These are phyloP conservation scores for Plantago ovata DNA, from an alignment of 257 asterid genomes.

Conservation along the genomic window DNA sequence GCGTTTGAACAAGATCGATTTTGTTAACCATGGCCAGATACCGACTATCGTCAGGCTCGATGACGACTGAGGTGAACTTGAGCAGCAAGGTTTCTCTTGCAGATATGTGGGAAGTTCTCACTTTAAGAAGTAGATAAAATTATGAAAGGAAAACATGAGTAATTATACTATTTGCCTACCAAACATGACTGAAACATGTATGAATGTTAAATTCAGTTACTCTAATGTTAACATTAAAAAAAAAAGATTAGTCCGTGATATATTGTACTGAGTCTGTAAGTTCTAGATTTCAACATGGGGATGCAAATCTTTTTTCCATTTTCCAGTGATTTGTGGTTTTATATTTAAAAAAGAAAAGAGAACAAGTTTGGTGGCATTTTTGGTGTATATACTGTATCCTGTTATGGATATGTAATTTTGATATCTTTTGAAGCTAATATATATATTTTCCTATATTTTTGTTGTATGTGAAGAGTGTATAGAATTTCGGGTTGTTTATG, in stretches of 20 bases:
- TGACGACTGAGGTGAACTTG: slow-evolving; percentile 30
- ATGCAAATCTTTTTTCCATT: slow-evolving; percentile 17
- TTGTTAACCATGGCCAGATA: slow-evolving; percentile 70
- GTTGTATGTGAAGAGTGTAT: no score
- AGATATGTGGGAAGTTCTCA: slow-evolving; percentile 18
- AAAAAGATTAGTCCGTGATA: slow-evolving; percentile 12
- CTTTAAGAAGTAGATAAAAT: slow-evolving; percentile 12
- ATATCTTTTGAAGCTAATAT: no score
- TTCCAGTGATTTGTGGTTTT: slow-evolving; percentile 5
- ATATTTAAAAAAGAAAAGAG: not conserved
- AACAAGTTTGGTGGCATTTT: not conserved
- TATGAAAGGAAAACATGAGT: slow-evolving; percentile 3
- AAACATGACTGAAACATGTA: slow-evolving; percentile 15
- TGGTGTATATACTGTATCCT: no score
- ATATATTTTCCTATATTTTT: no score
- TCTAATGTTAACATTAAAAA: slow-evolving; percentile 4
- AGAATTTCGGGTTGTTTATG: no score
- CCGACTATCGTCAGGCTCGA: slow-evolving; percentile 62
- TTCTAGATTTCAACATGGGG: slow-evolving; percentile 17
- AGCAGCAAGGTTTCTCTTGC: not conserved
- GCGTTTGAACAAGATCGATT: slow-evolving; percentile 75
- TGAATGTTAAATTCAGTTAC: slow-evolving; percentile 13
- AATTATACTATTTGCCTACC: slow-evolving; percentile 9
- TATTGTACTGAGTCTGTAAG: slow-evolving; percentile 9
- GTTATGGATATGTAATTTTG: no score